These are phyloP conservation scores for Kitagawia praeruptora DNA, from an alignment of 129 eudicot species.

Conservation along the genomic window DNA sequence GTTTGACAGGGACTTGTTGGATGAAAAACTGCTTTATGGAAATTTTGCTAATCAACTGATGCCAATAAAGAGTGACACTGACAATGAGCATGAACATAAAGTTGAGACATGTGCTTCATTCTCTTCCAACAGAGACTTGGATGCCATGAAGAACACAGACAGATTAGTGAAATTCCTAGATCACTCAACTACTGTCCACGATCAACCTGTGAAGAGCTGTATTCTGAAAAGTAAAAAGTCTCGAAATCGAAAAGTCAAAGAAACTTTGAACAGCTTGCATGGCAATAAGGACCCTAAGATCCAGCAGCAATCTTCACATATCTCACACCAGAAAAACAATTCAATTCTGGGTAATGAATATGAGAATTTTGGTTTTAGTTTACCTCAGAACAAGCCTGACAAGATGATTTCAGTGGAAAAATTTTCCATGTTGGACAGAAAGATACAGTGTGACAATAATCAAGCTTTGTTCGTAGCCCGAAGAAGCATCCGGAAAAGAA, in stretches of 20 bases:
- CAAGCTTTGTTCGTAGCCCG: slow-evolving; percentile 28
- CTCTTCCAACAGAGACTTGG: background rate
- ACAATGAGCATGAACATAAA: background rate
- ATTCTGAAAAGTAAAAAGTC: background rate
- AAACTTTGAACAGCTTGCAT: slow-evolving; percentile 19
- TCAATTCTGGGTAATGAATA: background rate
- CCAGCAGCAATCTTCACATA: slow-evolving; percentile 2
- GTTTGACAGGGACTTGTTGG: slow-evolving; percentile 41
- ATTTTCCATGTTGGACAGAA: slow-evolving; percentile 19
- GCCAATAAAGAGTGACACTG: background rate
- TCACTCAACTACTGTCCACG: background rate
- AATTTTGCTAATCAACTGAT: slow-evolving; percentile 19
- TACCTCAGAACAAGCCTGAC: background rate
- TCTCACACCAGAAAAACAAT: slow-evolving; percentile 1
- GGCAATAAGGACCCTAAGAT: slow-evolving; percentile 4
- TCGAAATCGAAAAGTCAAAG: background rate
- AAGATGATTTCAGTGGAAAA: slow-evolving; percentile 11
- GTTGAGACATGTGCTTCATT: background rate
- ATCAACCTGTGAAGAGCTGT: slow-evolving; percentile 1
- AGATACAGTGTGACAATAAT: slow-evolving; percentile 9
- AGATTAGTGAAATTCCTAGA: background rate
- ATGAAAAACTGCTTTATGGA: slow-evolving; percentile 27
- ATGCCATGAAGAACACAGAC: background rate
- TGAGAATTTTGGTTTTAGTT: background rate
- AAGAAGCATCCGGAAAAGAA: slow-evolving; percentile 56